phyloP scores from a whole-genome alignment of 2,329 filamentous ascomycete species.

The Juglanconis juglandina region DNA sequence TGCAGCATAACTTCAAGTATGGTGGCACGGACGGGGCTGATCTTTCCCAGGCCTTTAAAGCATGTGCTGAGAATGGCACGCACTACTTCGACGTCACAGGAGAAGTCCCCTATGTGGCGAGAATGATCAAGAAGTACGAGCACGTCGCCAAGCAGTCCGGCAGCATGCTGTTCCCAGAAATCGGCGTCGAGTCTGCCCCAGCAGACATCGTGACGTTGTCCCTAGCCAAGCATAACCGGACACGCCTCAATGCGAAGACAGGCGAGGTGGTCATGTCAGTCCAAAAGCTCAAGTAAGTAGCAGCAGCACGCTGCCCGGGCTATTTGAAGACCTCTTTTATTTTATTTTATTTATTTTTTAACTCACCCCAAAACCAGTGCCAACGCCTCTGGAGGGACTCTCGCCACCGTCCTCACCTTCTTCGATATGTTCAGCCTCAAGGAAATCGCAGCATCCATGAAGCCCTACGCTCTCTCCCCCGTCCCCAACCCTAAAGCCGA shows the following conservation, averaged over 20 bases:
- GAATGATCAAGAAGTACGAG: conserved; percentile 61
- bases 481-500: conserved; percentile 39
- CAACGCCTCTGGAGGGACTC: conserved; percentile 61
- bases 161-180: conserved; percentile 59
- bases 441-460: conserved; percentile 42
- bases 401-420: conserved; percentile 62
- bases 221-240: conserved; percentile 48
- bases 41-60: conserved; percentile 46
- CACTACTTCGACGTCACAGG: conserved; percentile 64
- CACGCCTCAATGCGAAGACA: conserved; percentile 46
- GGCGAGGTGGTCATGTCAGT: conserved; percentile 53
- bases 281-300: conserved; percentile 37
- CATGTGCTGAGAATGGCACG: conserved; percentile 60
- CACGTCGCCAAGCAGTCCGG: conserved; percentile 48
- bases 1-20: background rate
- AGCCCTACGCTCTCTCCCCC: conserved; percentile 57
- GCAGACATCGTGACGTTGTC: conserved; percentile 57
- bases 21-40: background rate
- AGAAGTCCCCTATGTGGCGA: conserved; percentile 54
- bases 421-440: conserved; percentile 50
- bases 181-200: conserved; percentile 60
- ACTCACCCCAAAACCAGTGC: conserved; percentile 32
- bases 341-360: too few relatives aligned
- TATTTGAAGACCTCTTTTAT: background rate
- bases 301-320: too few relatives aligned